Base-by-base conservation (phyloP, 2,329 filamentous ascomycete species). In the Exophiala viscosa region DNA sequence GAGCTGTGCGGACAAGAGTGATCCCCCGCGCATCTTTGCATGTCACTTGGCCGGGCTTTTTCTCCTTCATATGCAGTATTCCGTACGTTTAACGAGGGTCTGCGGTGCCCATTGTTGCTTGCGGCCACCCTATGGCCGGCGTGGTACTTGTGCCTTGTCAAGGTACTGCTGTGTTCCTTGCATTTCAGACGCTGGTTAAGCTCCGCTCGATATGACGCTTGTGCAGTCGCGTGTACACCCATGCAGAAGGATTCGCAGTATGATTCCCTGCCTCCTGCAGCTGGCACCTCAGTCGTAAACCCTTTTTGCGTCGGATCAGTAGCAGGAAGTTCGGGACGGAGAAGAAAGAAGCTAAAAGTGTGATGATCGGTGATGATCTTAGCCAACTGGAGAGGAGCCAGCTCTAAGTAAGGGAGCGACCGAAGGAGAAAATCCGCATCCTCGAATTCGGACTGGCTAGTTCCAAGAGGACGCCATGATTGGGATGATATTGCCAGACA, bases 121-220 rank as follows among this genome's bases (percentile, higher is more conserved):
- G 11, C 34, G 34, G 11, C 11, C 34, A 5, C 34, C 34, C 34
- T 36, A 15, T 36, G 34, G 14, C 20, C 20, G n/a, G 28, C 36
- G 46, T 42, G 35, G 38, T 42, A 42, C 41, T 48, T 44, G 45
- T 55, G 23, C 53, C 36, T 52, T 14, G 38, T 43, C 36, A 28
- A 28, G 23, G 23, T 48, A 23, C 50, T 52, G 46, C 38, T 41
- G 54, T 53, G 54, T 57, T 42, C 54, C 54, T 57, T 57, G 54
- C 54, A 57, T 57, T 46, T 57, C 50, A 49, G 48, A 53, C 50
- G 49, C 52, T 40, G 32, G 39, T 40, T 48, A 28, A 23, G 40
- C 45, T 36, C 42, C 45, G 34, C 17, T 43, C 28, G 36, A 17
- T 33, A 45, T 50, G 33, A 42, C 54, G 42, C 31, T 35, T 41